These are phyloP conservation scores for Paramecium caudatum DNA, from an alignment of 73 alveolate genomes.

Conservation along the genomic window DNA sequence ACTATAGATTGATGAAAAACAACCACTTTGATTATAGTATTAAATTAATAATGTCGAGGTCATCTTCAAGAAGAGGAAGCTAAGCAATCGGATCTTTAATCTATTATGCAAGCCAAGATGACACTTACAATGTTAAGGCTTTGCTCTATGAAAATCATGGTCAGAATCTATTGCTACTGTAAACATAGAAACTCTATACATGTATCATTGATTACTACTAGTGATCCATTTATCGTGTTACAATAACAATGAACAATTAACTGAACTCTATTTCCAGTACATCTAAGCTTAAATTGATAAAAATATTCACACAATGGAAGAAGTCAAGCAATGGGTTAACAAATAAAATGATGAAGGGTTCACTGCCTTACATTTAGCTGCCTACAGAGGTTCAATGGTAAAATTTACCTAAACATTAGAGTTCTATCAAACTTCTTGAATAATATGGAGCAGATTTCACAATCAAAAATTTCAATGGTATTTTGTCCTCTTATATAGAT, in stretches of 20 bases:
- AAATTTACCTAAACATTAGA: neutral
- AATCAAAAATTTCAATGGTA: conserved; percentile 45
- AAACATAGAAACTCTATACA: conserved; percentile 17
- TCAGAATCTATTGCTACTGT: neutral
- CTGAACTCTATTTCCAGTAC: conserved; percentile 49
- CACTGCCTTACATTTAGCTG: conserved; percentile 95
- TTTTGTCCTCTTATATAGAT: conserved; percentile 70
- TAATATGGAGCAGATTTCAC: conserved; percentile 23
- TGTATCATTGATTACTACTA: neutral
- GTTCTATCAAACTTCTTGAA: conserved; percentile 12
- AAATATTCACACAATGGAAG: neutral
- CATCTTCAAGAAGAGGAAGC: conserved; percentile 35
- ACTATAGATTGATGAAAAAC: conserved; percentile 44
- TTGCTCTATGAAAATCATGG: conserved; percentile 44
- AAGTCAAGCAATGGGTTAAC: conserved; percentile 86
- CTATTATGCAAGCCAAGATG: conserved; percentile 41
- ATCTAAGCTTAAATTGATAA: conserved; percentile 44
- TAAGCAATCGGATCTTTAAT: conserved; percentile 31
- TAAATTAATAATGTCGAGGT: conserved; percentile 28
- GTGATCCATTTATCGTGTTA: conserved; percentile 65
- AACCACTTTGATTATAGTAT: conserved; percentile 46
- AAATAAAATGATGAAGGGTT: conserved; percentile 91
- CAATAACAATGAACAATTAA: conserved; percentile 52
- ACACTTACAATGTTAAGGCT: conserved; percentile 60
- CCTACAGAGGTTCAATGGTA: conserved; percentile 93